Evolutionary conservation across 352 stramenopile genomes (phyloP).

Genomic region (Pythium sp.): DNA sequence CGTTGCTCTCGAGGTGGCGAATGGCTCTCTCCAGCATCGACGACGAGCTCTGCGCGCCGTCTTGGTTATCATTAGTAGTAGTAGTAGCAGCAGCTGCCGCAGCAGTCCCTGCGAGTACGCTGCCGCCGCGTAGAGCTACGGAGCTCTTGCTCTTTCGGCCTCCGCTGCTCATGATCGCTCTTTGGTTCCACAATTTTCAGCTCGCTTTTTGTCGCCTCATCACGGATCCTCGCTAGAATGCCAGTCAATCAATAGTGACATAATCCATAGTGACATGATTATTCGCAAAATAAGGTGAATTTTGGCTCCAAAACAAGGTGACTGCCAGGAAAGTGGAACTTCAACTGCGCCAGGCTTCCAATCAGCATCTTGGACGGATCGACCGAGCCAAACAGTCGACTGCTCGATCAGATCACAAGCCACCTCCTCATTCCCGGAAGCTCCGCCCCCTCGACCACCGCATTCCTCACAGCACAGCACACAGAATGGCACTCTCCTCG

Average conservation of each 20-base stretch:
- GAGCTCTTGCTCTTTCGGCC: conserved; percentile 9
- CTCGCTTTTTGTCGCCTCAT: conserved; percentile 2
- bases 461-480: neutral
- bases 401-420: neutral
- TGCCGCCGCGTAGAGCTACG: neutral
- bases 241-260: neutral
- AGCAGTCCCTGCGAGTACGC: neutral
- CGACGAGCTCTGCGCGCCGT: neutral
- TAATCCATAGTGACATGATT: neutral
- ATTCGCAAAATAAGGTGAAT: neutral
- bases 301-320: neutral
- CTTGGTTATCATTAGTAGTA: neutral
- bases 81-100: neutral
- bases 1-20: conserved; percentile 55
- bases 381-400: neutral
- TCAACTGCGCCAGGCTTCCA: conserved; percentile 8
- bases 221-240: neutral
- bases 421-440: neutral
- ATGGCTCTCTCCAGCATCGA: conserved; percentile 45
- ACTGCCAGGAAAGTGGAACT: neutral
- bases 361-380: conserved; percentile 10
- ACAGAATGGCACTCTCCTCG: conserved; percentile 52
- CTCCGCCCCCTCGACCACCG: neutral
- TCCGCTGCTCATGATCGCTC: neutral
- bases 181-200: neutral